Evolutionary conservation across 2,329 filamentous ascomycete species (phyloP).

Genomic region (Onygenales sp.): DNA sequence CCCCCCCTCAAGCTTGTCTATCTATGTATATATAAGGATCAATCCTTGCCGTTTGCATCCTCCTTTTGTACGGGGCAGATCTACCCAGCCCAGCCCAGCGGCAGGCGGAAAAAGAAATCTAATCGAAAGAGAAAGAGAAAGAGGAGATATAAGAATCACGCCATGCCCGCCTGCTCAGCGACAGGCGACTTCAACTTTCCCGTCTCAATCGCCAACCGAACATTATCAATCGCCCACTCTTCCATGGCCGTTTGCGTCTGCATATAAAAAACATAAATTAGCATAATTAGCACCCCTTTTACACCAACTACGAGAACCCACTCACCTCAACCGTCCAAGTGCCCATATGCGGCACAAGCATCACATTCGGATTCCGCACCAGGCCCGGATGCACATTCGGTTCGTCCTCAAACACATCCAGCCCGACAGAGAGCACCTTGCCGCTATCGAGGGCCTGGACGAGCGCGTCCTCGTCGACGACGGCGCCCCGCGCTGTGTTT

Average conservation of each 20-base stretch:
- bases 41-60: too few relatives aligned
- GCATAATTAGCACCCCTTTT: neutral
- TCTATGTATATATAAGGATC: too few relatives aligned
- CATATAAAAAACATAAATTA: neutral
- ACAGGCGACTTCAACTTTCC: slow-evolving; percentile 60
- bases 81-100: too few relatives aligned
- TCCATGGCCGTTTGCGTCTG: slow-evolving; percentile 56
- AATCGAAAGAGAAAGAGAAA: neutral
- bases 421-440: slow-evolving; percentile 59
- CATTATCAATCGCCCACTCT: slow-evolving; percentile 63
- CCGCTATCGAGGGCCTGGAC: slow-evolving; percentile 63
- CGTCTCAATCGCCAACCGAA: slow-evolving; percentile 51
- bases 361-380: slow-evolving; percentile 58
- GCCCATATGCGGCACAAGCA: slow-evolving; percentile 78
- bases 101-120: neutral
- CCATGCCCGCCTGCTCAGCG: slow-evolving; percentile 53
- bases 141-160: slow-evolving; percentile 1
- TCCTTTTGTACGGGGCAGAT: too few relatives aligned
- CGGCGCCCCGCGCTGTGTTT: slow-evolving; percentile 73
- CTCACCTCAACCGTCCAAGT: slow-evolving; percentile 62
- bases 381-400: slow-evolving; percentile 66
- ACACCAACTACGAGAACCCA: neutral
- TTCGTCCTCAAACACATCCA: slow-evolving; percentile 79
- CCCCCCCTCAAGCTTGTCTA: too few relatives aligned
- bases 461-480: slow-evolving; percentile 73